Base-by-base conservation (phyloP, 2,329 filamentous ascomycete genomes). In the Talaromyces funiculosus region DNA sequence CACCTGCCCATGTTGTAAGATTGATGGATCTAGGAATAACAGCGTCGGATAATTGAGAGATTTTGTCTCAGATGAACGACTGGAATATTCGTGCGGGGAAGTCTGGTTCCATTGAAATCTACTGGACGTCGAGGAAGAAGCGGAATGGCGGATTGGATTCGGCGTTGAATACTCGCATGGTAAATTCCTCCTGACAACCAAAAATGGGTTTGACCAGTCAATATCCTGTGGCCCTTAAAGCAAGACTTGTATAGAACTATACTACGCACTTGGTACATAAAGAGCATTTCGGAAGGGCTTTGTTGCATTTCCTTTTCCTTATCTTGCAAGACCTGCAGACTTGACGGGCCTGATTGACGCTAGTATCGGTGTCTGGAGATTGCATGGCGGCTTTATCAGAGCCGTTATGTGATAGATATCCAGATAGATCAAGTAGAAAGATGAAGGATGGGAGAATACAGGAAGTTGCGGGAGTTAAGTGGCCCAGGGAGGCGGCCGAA, bases 281-380 rank as follows among this genome's bases (percentile, higher is more conserved):
- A 0, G 43, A 43, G 42, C 59, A 64, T 59, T 43, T 53, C 53
- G 64, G 64, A 16, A 64, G 47, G 7, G 49, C 45, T 22, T 66
- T 66, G 43, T 65, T 57, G 42, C 64, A 66, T 60, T 61, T 62
- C 29, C 64, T 61, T 53, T 66, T 60, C 20, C 40, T 20, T 12
- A n/a, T 29, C 22, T 47, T 60, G 58, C 58, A 55, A 6, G 51
- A 60, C 18, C 29, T 55, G 40, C 58, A 60, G 18, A 47, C 58
- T 22, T 38, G n/a, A 14, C n/a, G 40, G 14, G 40, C 58, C 6
- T 26, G 29, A 3, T 10, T 29, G 4, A 7, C 20, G 33, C 51
- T 31, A n/a, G 26, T 2, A 4, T 43, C 49, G 12, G 24, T 47
- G 16, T n/a, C 43, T 9, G 43, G 43, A 1, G 43, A 29, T 31